phyloP scores from a whole-genome alignment of 2,329 filamentous ascomycete genomes.

The Dothideomycetes sp. region DNA sequence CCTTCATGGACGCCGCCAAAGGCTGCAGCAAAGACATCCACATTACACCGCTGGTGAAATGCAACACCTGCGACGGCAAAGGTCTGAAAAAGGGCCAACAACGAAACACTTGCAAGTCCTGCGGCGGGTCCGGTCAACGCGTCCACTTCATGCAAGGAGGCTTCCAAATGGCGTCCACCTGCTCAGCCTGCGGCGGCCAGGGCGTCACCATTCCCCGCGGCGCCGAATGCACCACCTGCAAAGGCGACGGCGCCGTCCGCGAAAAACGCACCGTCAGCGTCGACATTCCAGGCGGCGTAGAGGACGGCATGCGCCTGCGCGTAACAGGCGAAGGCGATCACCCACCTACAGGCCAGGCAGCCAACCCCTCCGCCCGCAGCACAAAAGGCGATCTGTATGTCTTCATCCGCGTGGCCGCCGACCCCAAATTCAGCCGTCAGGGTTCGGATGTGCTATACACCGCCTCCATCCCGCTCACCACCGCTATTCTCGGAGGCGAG shows the following conservation, averaged over 20 bases:
- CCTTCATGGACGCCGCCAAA: conserved; percentile 92
- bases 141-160: conserved; percentile 85
- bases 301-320: conserved; percentile 88
- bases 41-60: conserved; percentile 71
- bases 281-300: conserved; percentile 89
- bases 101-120: conserved; percentile 62
- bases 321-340: conserved; percentile 81
- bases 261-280: conserved; percentile 75
- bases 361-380: conserved; percentile 51
- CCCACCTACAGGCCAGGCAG: conserved; percentile 60
- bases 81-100: conserved; percentile 75
- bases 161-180: conserved; percentile 93
- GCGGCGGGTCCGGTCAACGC: conserved; percentile 74
- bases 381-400: conserved; percentile 84
- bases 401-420: conserved; percentile 76
- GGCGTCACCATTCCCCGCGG: conserved; percentile 68
- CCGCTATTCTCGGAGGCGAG: conserved; percentile 83
- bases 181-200: conserved; percentile 66
- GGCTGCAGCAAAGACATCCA: conserved; percentile 79
- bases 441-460: conserved; percentile 91
- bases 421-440: conserved; percentile 76
- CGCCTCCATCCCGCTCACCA: conserved; percentile 81
- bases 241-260: conserved; percentile 72
- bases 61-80: conserved; percentile 70
- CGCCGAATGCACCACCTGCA: conserved; percentile 68